Base-by-base conservation (phyloP, 768 basidiomycete genomes). In the Amanita polypyramis region DNA sequence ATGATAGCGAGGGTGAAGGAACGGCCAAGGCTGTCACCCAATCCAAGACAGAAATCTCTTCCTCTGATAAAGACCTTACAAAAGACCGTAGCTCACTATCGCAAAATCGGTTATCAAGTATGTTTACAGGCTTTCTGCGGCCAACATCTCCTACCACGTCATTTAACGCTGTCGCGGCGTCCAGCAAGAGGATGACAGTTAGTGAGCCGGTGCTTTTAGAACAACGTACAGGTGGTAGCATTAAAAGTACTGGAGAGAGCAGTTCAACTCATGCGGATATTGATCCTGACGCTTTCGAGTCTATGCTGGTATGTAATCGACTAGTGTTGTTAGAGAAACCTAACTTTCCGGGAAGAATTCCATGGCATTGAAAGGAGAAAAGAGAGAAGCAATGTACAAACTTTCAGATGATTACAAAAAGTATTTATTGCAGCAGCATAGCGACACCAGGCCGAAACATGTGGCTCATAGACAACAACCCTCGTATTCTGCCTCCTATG, bases 331-430 rank as follows among this genome's bases (percentile, higher is more conserved):
- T 17, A 34, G 21, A 20, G 14, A 48, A 19, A 47, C 35, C 15
- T 27, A 55, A 56, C 54, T 42, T 48, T 15, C 44, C 37, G 35
- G 35, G n/a, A 47, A 92, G 90, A 77, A 86, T 52, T 75, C 81
- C 9, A 61, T 92, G 15, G 85, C 78, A 7, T 55, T 92, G 50
- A 87, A 85, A 59, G 85, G 79, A n/a, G 73, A 76, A 1, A 76
- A 77, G 53, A 75, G 85, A 33, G 66, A 65, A 2, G 73, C 69
- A 1, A 83, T 92, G 80, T 68, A 76, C 47, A 62, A 72, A 3
- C 64, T 93, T 7, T 63, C 85, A 0, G 47, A 60, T 2, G 75
- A 80, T 45, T 78, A 82, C 58, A 87, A 86, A 65, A 73, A 70
- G 40, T 80, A 79, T 47, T 62, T 93, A 1, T 64, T 90, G 20